These are phyloP conservation scores for Ichthyophthirius multifiliis DNA, from an alignment of 169 alveolate genomes.

Conservation along the genomic window DNA sequence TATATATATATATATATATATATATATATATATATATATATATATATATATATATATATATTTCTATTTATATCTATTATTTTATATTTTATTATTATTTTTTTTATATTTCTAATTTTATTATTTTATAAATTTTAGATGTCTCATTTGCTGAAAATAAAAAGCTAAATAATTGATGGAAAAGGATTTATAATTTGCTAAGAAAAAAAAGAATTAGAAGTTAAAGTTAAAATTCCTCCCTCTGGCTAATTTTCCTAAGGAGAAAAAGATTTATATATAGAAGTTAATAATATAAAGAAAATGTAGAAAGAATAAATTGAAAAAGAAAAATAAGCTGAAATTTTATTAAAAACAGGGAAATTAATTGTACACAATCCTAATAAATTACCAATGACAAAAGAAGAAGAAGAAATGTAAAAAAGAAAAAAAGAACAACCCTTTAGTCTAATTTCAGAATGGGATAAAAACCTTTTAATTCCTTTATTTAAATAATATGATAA, in stretches of 20 bases:
- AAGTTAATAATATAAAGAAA: constrained; percentile 43
- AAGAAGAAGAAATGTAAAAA: constrained; percentile 49
- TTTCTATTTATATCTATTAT: no score
- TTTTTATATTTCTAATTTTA: no score
- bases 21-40: constrained; percentile 15
- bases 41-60: no score
- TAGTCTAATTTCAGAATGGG: constrained; percentile 76
- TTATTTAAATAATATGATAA: constrained; percentile 73
- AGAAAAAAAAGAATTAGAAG: constrained; percentile 46
- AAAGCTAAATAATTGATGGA: constrained; percentile 25
- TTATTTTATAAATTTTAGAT: no score
- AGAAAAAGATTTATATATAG: constrained; percentile 65
- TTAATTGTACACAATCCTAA: constrained; percentile 43
- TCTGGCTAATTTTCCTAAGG: constrained; percentile 58
- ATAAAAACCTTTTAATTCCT: constrained; percentile 66
- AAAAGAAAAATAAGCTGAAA: neutral
- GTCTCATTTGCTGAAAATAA: no score
- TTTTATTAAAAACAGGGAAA: neutral
- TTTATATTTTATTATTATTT: no score
- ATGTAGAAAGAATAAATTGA: constrained; percentile 31
- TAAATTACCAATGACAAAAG: constrained; percentile 58
- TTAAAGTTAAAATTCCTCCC: constrained; percentile 36
- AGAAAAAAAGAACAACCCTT: constrained; percentile 59
- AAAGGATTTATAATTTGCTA: constrained; percentile 22
- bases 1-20: no score